A percentile compares a stretch with the other conserved stretches of the same genome.
Conservation (phyloP, 164 flowering plant species). For the Echeveria elegans region DNA sequence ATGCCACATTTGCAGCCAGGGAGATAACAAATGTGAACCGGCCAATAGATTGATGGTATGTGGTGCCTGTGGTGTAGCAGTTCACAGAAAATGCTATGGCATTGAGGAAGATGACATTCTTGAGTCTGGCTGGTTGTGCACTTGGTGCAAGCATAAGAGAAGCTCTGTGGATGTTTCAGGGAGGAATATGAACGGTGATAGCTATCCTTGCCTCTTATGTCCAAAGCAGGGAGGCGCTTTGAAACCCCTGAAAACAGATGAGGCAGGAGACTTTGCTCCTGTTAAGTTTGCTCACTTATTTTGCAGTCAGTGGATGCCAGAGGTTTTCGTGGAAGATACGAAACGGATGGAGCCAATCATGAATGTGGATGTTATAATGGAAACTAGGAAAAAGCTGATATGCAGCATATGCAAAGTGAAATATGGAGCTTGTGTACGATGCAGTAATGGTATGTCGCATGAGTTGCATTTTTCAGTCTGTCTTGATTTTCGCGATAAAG, state of each 20-base stretch:
- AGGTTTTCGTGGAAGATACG: slow-evolving; percentile 58
- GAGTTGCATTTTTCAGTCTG: slow-evolving; percentile 15
- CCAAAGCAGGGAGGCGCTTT: slow-evolving; percentile 78
- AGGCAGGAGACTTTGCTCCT: slow-evolving; percentile 16
- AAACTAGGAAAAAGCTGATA: slow-evolving; percentile 46
- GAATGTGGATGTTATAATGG: slow-evolving; percentile 61
- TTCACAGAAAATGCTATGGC: slow-evolving; percentile 90
- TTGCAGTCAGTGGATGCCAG: slow-evolving; percentile 90
- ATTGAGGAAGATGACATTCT: slow-evolving; percentile 37
- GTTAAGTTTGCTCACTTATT: slow-evolving; percentile 69
- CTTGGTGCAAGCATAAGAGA: slow-evolving; percentile 60
- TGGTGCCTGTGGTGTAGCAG: slow-evolving; percentile 51
- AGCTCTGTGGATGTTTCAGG: slow-evolving; percentile 7
- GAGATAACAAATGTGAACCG: slow-evolving; percentile 26
- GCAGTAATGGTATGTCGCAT: slow-evolving; percentile 85
- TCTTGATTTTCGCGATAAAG: background rate
- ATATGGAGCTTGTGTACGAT: slow-evolving; percentile 79
- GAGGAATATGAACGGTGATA: slow-evolving; percentile 7
- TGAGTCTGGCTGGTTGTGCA: slow-evolving; percentile 59
- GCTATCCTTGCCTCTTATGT: slow-evolving; percentile 64
- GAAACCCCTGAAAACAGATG: slow-evolving; percentile 41
- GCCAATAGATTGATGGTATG: slow-evolving; percentile 46
- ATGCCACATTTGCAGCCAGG: slow-evolving; percentile 64
- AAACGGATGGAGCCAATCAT: slow-evolving; percentile 71
- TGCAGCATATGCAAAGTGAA: slow-evolving; percentile 84